Evolutionary conservation across 2,329 filamentous ascomycete species (phyloP), one percentile per base, ranked within the genome.

Genomic region (Boeremia exigua): DNA sequence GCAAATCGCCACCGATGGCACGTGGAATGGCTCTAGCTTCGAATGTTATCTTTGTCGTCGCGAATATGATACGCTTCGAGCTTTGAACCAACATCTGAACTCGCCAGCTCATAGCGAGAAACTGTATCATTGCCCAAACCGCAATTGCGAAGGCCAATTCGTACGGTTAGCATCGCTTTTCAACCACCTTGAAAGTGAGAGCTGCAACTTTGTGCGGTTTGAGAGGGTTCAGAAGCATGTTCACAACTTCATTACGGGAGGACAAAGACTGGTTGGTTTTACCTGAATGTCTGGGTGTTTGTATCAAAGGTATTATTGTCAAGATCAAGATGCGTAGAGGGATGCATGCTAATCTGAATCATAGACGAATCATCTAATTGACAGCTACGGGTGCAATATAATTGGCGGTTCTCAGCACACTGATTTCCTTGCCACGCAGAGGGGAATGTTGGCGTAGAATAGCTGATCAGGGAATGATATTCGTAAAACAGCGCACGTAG

Each of bases 11-110:
- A 59, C 50, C 43, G 27, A 14, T 14, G 49, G 42, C 12, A 29
- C 54, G 11, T 86, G 74, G 68, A 86, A 86, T 50, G 79, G 79
- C 0, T 1, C 19, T 2, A 58, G 12, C 1, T 86, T 75, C 66
- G 77, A 82, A 61, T 87, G 84, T 84, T 59, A 59, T 75, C 56
- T 87, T 4, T 88, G 86, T 62, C 67, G 78, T 23, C 68, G 70
- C 10, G 19, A 63, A 0, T 87, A 84, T 56, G 49, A 33, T 1
- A 56, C 45, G 0, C 48, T 76, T 0, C 12, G 33, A 0, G 62
- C 65, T 1, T 75, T 88, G 2, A 82, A 82, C 42, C 72, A 79
- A 50, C 85, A 88, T 61, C 66, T 88, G 1, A 78, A 77, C 33
- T 88, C 85, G 0, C 74, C 80, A 0, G 71, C 64, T 0, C 84